These are phyloP conservation scores for Podospora appendiculata DNA, from an alignment of 495 filamentous ascomycete species.

Conservation along the genomic window DNA sequence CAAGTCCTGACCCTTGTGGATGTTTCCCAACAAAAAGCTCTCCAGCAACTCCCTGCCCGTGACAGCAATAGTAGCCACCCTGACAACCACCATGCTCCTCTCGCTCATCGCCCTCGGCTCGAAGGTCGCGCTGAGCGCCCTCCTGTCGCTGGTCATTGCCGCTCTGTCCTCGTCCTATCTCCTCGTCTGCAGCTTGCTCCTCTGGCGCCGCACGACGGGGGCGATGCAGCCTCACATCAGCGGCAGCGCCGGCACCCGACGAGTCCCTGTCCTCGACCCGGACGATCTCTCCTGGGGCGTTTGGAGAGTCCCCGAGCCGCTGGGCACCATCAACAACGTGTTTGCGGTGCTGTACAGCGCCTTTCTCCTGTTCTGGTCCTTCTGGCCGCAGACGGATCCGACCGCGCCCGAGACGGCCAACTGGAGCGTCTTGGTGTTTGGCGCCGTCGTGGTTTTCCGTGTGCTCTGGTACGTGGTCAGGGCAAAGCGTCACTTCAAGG, in stretches of 20 bases:
- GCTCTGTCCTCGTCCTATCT: constrained; percentile 38
- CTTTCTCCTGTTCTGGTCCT: constrained; percentile 44
- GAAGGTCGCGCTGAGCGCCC: constrained; percentile 43
- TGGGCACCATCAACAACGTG: constrained; percentile 37
- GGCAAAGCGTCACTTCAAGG: constrained; percentile 35
- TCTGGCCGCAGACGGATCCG: constrained; percentile 34
- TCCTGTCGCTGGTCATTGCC: constrained; percentile 39
- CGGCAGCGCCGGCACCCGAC: no score
- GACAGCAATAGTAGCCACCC: constrained; percentile 38
- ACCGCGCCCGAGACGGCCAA: constrained; percentile 36
- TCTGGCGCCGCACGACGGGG: constrained; percentile 37
- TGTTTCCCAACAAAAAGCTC: constrained; percentile 5
- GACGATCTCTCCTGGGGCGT: constrained; percentile 41
- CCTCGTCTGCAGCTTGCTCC: constrained; percentile 37
- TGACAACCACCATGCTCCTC: constrained; percentile 42
- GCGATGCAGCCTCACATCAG: constrained; percentile 22
- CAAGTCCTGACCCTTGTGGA: no score
- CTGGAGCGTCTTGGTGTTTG: constrained; percentile 38
- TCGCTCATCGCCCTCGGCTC: constrained; percentile 53
- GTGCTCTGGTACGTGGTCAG: constrained; percentile 38
- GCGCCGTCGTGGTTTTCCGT: constrained; percentile 33
- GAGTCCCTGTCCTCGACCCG: constrained; percentile 23
- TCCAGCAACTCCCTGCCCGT: constrained; percentile 34
- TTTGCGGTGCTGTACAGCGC: constrained; percentile 40
- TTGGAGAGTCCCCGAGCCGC: constrained; percentile 36